phyloP scores from a whole-genome alignment of 2,329 filamentous ascomycete genomes.

The Blastomyces silverae region DNA sequence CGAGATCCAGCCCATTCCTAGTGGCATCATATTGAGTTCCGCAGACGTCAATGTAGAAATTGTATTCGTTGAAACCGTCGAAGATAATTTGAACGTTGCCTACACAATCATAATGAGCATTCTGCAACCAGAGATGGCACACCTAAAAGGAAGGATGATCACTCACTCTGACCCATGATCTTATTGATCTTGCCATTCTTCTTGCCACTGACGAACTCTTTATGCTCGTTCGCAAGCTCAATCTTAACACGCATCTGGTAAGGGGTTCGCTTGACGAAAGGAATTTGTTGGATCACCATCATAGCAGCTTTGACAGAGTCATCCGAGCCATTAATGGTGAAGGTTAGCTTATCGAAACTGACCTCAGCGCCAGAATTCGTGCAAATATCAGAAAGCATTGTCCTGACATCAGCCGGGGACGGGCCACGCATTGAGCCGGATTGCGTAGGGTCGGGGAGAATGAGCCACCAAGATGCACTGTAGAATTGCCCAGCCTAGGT shows the following conservation, averaged over 20 bases:
- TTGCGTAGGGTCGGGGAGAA: constrained; percentile 62
- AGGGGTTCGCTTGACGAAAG: constrained; percentile 76
- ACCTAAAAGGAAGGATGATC: constrained; percentile 7
- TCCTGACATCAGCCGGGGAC: constrained; percentile 63
- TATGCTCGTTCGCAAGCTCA: constrained; percentile 97
- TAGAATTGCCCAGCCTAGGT: constrained; percentile 88
- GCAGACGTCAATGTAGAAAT: constrained; percentile 98
- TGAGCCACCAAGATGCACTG: constrained; percentile 91
- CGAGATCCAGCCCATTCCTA: constrained; percentile 83
- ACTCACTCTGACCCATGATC: constrained; percentile 92
- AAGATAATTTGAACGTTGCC: constrained; percentile 98
- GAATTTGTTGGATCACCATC: constrained; percentile 84
- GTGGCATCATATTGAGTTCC: constrained; percentile 87
- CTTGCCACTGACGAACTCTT: constrained; percentile 98
- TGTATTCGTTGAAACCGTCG: constrained; percentile 98
- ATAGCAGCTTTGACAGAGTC: constrained; percentile 95
- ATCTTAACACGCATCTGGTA: constrained; percentile 98
- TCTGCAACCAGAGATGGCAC: not conserved
- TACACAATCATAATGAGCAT: constrained; percentile 31
- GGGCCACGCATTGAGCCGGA: constrained; percentile 52
- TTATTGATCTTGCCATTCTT: constrained; percentile 99
- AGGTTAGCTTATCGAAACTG: constrained; percentile 87
- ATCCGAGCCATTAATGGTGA: constrained; percentile 90
- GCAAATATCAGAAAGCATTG: constrained; percentile 93
- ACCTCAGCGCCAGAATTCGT: constrained; percentile 94